Evolutionary conservation across 2,329 filamentous ascomycete species (phyloP).

Genomic region (Aspergillus awamori): DNA sequence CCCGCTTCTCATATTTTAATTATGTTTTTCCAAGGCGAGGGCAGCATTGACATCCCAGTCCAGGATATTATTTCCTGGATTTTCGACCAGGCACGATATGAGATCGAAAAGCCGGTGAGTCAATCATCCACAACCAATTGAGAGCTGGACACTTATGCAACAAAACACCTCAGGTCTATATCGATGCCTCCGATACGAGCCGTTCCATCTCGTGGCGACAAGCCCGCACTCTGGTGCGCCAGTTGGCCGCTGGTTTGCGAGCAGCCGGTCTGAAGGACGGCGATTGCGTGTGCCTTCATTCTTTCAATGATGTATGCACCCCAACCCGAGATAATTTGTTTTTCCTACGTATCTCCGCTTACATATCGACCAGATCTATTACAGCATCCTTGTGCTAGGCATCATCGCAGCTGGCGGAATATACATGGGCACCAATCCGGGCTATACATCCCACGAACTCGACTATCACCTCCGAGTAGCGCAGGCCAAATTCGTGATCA

Average conservation of each 20-base stretch:
- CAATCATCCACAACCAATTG: background rate
- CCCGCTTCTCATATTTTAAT: background rate
- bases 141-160: background rate
- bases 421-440: constrained; percentile 29
- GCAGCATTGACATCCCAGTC: background rate
- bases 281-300: constrained; percentile 20
- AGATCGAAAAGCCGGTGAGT: background rate
- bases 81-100: background rate
- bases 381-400: constrained; percentile 19
- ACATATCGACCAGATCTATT: background rate
- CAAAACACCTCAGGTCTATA: background rate
- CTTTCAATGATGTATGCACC: constrained; percentile 13
- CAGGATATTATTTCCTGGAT: background rate
- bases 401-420: constrained; percentile 27
- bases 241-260: background rate
- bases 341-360: no score
- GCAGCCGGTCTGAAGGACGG: constrained; percentile 7
- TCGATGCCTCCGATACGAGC: background rate
- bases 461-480: constrained; percentile 8
- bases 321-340: no score
- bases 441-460: constrained; percentile 26
- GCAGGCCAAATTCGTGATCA: constrained; percentile 11
- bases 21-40: background rate
- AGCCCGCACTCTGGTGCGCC: background rate
- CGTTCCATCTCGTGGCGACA: background rate